Conservation (phyloP, 768 basidiomycete genomes). For the Boletales sp. region DNA sequence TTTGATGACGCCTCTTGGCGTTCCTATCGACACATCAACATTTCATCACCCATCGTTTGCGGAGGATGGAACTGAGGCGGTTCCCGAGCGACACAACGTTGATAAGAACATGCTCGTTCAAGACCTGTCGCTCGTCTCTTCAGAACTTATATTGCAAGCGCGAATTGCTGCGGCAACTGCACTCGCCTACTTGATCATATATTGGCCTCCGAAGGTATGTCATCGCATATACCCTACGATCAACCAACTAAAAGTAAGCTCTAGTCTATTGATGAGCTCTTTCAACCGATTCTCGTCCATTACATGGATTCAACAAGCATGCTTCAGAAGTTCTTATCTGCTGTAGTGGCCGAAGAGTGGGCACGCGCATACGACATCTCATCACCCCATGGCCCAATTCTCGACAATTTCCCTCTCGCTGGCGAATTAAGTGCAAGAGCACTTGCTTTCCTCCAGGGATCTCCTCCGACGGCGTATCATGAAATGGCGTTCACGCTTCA, state of each 20-base stretch:
- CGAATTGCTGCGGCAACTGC: conserved; percentile 76
- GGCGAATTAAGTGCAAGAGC: conserved; percentile 66
- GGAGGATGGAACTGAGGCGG: conserved; percentile 40
- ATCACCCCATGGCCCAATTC: conserved; percentile 38
- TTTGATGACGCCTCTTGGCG: conserved; percentile 86
- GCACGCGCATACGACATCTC: conserved; percentile 51
- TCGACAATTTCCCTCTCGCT: conserved; percentile 57
- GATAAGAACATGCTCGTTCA: conserved; percentile 95
- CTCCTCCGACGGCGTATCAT: conserved; percentile 77
- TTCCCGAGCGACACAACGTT: conserved; percentile 79
- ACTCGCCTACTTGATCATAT: conserved; percentile 62
- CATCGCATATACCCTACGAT: background rate
- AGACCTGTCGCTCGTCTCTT: conserved; percentile 77
- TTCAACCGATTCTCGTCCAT: conserved; percentile 70
- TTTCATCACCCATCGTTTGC: conserved; percentile 66
- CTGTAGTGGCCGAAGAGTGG: conserved; percentile 91
- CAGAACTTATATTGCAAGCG: conserved; percentile 75
- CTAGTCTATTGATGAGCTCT: conserved; percentile 57
- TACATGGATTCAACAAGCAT: conserved; percentile 88
- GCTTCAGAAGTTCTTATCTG: conserved; percentile 85
- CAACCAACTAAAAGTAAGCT: background rate
- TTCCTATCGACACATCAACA: conserved; percentile 61
- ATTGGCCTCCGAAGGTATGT: conserved; percentile 61
- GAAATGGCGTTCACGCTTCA: conserved; percentile 84
- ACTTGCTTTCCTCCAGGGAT: conserved; percentile 68